A percentile compares a stretch with the other conserved stretches of the same genome.
These are phyloP conservation scores for Dichomitus squalens DNA, from an alignment of 1,284 basidiomycete genomes.

Conservation along the genomic window DNA sequence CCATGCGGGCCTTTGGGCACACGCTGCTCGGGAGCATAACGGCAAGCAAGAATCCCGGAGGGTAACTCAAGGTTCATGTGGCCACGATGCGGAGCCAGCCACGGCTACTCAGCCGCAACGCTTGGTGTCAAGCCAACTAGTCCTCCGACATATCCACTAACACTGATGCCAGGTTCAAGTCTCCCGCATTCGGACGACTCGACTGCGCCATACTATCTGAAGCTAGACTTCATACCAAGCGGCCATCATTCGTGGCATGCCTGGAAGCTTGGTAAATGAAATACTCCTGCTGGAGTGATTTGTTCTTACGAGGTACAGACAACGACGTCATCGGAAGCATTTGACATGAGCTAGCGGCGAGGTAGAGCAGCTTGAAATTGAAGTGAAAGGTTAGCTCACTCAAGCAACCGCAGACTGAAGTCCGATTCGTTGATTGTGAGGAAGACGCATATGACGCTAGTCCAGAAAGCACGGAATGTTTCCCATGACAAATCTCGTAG, in stretches of 20 bases:
- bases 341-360: neutral
- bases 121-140: conserved; percentile 7
- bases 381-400: neutral
- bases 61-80: conserved; percentile 13
- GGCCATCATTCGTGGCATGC: neutral
- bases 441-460: neutral
- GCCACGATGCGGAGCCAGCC: conserved; percentile 3
- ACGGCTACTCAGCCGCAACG: conserved; percentile 16
- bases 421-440: neutral
- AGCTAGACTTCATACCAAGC: conserved; percentile 3
- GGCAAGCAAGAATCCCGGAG: conserved; percentile 12
- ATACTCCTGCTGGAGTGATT: too few species aligned
- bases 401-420: neutral
- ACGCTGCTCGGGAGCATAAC: conserved; percentile 6
- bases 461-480: neutral
- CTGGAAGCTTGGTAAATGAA: too few species aligned
- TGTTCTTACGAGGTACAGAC: neutral
- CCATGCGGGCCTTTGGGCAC: conserved; percentile 1
- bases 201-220: conserved; percentile 1
- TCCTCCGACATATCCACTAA: conserved; percentile 12
- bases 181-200: conserved; percentile 6
- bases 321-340: neutral
- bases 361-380: neutral
- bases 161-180: conserved; percentile 18
- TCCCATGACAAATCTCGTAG: too few species aligned